A percentile compares a stretch with the other conserved stretches of the same genome.
Conservation (phyloP, 1,139 yeast genomes). For the Yamadazyma blattariae region DNA sequence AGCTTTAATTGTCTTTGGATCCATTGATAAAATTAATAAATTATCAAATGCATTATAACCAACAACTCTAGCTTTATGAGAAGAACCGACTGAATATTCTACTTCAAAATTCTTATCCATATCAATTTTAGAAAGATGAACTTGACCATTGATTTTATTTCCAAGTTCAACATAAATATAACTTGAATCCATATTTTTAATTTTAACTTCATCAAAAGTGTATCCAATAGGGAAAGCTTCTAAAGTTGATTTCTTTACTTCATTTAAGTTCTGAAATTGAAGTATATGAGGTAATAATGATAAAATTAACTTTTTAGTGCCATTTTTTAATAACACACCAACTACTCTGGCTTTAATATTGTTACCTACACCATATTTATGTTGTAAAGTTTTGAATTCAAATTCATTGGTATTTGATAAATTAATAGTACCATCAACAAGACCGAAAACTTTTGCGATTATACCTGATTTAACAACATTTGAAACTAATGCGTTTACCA, state of each 20-base stretch:
- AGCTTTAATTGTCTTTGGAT: slow-evolving; percentile 60
- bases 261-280: slow-evolving; percentile 16
- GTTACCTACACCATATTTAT: slow-evolving; percentile 65
- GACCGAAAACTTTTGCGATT: slow-evolving; percentile 66
- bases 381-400: slow-evolving; percentile 48
- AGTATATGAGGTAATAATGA: slow-evolving; percentile 62
- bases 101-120: slow-evolving; percentile 47
- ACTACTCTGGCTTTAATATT: slow-evolving; percentile 67
- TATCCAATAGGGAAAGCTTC: slow-evolving; percentile 81
- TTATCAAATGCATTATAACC: slow-evolving; percentile 70
- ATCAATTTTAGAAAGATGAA: slow-evolving; percentile 69
- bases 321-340: slow-evolving; percentile 56
- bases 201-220: slow-evolving; percentile 54
- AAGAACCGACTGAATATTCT: slow-evolving; percentile 60
- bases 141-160: slow-evolving; percentile 60
- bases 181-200: slow-evolving; percentile 55
- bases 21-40: slow-evolving; percentile 63
- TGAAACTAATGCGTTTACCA: slow-evolving; percentile 71
- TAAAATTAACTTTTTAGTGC: slow-evolving; percentile 58
- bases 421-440: slow-evolving; percentile 69
- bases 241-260: slow-evolving; percentile 30
- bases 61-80: slow-evolving; percentile 73
- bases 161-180: slow-evolving; percentile 60
- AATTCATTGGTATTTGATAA: slow-evolving; percentile 61
- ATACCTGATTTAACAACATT: slow-evolving; percentile 62